Percentiles rank a stretch among this genome's conserved stretches.
Conservation (phyloP, 2,329 filamentous ascomycete genomes). For the Aureobasidium sp. region DNA sequence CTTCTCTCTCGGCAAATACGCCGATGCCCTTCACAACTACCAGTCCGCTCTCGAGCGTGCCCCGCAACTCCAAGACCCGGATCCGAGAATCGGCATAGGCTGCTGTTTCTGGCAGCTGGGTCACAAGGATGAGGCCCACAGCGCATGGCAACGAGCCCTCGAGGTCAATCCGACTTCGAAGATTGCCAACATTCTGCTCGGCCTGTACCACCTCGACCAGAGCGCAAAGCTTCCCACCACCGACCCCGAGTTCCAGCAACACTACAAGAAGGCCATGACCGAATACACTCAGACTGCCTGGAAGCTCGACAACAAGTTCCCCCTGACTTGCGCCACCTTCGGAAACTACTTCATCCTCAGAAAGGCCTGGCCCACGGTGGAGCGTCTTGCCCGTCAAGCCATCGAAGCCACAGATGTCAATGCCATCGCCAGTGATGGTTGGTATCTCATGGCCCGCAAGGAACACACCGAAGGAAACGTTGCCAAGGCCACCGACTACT, state of each 20-base stretch:
- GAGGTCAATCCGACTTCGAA: constrained; percentile 80
- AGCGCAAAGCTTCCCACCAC: constrained; percentile 76
- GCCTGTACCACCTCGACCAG: constrained; percentile 79
- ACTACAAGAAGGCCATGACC: constrained; percentile 91
- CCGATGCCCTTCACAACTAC: constrained; percentile 74
- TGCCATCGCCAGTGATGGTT: constrained; percentile 92
- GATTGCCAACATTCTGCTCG: constrained; percentile 81
- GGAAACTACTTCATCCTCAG: constrained; percentile 81
- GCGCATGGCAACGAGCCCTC: constrained; percentile 80
- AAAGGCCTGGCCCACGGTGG: constrained; percentile 72
- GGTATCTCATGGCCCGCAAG: constrained; percentile 88
- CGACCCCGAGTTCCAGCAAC: constrained; percentile 71
- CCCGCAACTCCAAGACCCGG: constrained; percentile 81
- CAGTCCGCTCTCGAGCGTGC: constrained; percentile 81
- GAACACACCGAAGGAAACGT: constrained; percentile 75
- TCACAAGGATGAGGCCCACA: constrained; percentile 84
- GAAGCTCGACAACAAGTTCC: constrained; percentile 85
- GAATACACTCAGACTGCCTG: constrained; percentile 90
- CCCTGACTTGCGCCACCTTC: constrained; percentile 84
- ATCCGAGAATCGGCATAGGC: constrained; percentile 91
- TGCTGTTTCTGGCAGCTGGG: constrained; percentile 96
- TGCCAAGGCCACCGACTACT: constrained; percentile 73
- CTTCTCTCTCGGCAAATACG: constrained; percentile 79
- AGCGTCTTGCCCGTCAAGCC: constrained; percentile 80
- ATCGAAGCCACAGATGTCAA: constrained; percentile 96